phyloP scores from a whole-genome alignment of 257 asterid genomes.

The Oldenlandia corymbosa region DNA sequence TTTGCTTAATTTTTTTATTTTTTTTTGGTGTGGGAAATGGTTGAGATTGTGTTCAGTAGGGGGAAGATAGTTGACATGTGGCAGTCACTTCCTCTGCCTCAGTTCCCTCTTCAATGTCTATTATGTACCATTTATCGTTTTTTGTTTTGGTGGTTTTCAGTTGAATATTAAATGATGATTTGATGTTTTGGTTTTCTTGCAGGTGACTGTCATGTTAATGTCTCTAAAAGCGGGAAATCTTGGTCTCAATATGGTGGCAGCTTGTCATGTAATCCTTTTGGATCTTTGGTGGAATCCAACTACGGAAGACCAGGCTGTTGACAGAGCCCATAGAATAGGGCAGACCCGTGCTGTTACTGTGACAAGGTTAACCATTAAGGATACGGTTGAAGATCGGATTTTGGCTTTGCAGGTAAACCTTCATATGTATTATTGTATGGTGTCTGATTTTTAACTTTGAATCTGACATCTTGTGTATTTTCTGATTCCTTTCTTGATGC shows the following conservation, averaged over 20 bases:
- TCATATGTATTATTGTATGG: constrained; percentile 1
- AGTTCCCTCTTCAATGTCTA: too few species aligned
- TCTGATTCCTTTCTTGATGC: too few species aligned
- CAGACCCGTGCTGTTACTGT: constrained; percentile 93
- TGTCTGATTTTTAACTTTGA: background rate
- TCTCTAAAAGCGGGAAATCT: constrained; percentile 97
- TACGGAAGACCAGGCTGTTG: constrained; percentile 98
- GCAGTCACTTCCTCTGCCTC: too few species aligned
- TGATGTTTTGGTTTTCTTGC: constrained; percentile 20
- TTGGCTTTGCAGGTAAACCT: constrained; percentile 78
- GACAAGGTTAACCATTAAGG: constrained; percentile 75
- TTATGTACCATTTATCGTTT: too few species aligned
- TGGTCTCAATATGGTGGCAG: constrained; percentile 99
- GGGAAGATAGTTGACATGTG: too few species aligned
- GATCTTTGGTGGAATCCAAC: constrained; percentile 99
- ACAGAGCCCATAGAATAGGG: constrained; percentile 97
- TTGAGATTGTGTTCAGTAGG: too few species aligned
- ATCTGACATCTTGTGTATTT: background rate
- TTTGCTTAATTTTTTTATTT: background rate
- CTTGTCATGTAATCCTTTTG: constrained; percentile 86
- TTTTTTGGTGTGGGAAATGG: background rate
- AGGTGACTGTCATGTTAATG: constrained; percentile 98
- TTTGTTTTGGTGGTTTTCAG: too few species aligned
- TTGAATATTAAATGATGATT: background rate
- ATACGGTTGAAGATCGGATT: constrained; percentile 95